Evolutionary conservation across 306 rosid genomes (phyloP).

Genomic region (Acacia acuminata): DNA sequence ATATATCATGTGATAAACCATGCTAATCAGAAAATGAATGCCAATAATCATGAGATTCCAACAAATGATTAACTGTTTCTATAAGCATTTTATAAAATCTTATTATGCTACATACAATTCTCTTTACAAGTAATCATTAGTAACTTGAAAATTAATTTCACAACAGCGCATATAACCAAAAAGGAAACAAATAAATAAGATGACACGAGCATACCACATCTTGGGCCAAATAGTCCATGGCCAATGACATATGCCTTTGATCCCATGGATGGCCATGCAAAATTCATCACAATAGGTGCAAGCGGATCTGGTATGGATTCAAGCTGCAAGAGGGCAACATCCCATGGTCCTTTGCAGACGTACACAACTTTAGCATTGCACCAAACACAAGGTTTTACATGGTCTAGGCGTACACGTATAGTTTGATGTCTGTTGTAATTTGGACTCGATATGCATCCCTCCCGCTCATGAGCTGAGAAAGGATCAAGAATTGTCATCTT

Average conservation of each 20-base stretch:
- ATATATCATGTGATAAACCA: not conserved
- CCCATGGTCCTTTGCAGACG: constrained; percentile 89
- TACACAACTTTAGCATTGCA: constrained; percentile 74
- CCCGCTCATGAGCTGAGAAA: constrained; percentile 40
- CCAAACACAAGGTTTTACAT: constrained; percentile 76
- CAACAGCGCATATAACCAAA: constrained; percentile 20
- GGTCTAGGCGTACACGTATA: constrained; percentile 80
- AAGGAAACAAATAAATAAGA: constrained; percentile 17
- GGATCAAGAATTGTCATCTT: constrained; percentile 33
- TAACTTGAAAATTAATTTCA: constrained; percentile 21
- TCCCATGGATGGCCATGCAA: constrained; percentile 68
- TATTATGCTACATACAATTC: not conserved
- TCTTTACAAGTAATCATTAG: not conserved
- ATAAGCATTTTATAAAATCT: not conserved
- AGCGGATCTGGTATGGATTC: constrained; percentile 67
- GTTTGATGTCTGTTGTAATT: constrained; percentile 47
- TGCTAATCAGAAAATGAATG: not conserved
- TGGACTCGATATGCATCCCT: constrained; percentile 35
- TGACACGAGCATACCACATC: constrained; percentile 60
- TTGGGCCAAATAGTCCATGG: constrained; percentile 90
- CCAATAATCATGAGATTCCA: not conserved
- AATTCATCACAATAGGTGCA: constrained; percentile 61
- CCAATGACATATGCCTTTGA: constrained; percentile 86
- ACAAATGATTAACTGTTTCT: not conserved
- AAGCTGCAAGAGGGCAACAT: constrained; percentile 86